These are phyloP conservation scores for Trametes punicea DNA, from an alignment of 768 basidiomycete genomes.

Conservation along the genomic window DNA sequence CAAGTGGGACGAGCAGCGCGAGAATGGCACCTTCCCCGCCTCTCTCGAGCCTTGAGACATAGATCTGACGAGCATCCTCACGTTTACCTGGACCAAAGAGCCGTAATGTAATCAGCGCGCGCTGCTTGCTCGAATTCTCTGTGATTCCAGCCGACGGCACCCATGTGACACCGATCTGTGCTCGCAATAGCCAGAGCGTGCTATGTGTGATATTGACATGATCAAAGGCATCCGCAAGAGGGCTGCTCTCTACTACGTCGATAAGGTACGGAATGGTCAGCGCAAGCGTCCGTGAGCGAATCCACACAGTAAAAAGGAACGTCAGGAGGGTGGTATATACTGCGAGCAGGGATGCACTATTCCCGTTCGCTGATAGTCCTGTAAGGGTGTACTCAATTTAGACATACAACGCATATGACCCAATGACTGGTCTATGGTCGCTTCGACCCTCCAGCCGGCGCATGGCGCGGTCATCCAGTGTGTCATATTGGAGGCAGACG, in stretches of 20 bases:
- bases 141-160: not conserved
- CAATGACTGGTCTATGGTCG: slow-evolving; percentile 85
- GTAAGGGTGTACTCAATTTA: slow-evolving; percentile 17
- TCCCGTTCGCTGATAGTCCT: not conserved
- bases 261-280: not conserved
- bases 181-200: no score
- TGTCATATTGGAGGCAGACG: slow-evolving; percentile 66
- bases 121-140: not conserved
- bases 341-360: not conserved
- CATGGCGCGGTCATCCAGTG: slow-evolving; percentile 75
- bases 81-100: not conserved
- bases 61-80: not conserved
- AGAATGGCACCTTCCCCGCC: slow-evolving; percentile 88
- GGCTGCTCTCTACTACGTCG: not conserved
- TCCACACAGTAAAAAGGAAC: not conserved
- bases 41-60: slow-evolving; percentile 69
- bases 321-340: not conserved
- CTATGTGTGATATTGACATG: no score
- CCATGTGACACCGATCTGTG: no score
- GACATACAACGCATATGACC: slow-evolving; percentile 68
- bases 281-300: slow-evolving; percentile 4
- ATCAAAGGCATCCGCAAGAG: no score
- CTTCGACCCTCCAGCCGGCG: slow-evolving; percentile 70
- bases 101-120: not conserved
- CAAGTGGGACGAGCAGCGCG: slow-evolving; percentile 95